A percentile compares a stretch with the other conserved stretches of the same genome.
These are phyloP conservation scores for Boeremia exigua DNA, from an alignment of 2,329 filamentous ascomycete genomes.

Conservation along the genomic window DNA sequence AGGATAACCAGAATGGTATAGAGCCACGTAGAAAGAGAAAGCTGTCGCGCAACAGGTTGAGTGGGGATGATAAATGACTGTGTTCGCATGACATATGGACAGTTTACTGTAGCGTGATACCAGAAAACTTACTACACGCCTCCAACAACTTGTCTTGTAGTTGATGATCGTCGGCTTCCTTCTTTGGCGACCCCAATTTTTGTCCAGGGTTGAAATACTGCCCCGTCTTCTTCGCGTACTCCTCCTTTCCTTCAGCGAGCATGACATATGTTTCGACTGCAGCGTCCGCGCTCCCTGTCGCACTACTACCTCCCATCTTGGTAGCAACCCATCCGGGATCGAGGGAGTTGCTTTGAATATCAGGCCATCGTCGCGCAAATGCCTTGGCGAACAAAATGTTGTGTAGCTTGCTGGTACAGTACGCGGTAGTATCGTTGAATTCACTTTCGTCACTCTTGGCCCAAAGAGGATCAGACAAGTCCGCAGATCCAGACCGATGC, in stretches of 20 bases:
- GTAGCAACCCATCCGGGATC: constrained; percentile 63
- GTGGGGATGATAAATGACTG: not conserved
- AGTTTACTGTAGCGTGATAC: constrained; percentile 37
- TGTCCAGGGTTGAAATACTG: constrained; percentile 49
- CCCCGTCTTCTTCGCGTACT: constrained; percentile 39
- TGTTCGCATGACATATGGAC: not conserved
- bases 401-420: constrained; percentile 64
- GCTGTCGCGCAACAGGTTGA: not conserved
- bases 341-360: constrained; percentile 56
- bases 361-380: constrained; percentile 56
- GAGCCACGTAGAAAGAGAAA: not conserved
- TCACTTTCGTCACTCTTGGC: constrained; percentile 41
- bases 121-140: constrained; percentile 46
- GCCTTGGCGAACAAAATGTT: constrained; percentile 62
- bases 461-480: constrained; percentile 51
- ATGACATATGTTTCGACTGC: constrained; percentile 58
- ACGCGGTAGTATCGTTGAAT: constrained; percentile 51
- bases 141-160: constrained; percentile 56
- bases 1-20: not conserved
- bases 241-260: constrained; percentile 53
- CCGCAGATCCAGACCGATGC: constrained; percentile 57
- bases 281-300: constrained; percentile 56
- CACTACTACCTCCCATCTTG: constrained; percentile 59
- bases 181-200: constrained; percentile 31
- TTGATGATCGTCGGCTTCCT: constrained; percentile 44